Evolutionary conservation across 352 stramenopile species (phyloP), one percentile per base, ranked within the genome.

Genomic region (Achlya hypogyna): DNA sequence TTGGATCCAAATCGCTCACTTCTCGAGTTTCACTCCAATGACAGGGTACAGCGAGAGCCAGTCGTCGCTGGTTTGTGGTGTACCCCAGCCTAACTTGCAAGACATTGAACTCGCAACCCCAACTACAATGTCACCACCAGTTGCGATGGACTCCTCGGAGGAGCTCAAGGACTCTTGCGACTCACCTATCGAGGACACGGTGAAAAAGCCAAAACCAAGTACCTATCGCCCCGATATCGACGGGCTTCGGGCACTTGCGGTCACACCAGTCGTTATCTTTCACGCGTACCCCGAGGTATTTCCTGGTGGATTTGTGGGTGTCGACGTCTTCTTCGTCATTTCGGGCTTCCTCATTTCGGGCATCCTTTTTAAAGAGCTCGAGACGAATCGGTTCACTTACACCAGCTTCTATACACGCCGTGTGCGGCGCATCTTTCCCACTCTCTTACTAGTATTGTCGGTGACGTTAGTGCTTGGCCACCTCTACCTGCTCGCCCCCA

Each of bases 311-410:
- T 69, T 69, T 28, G 31, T 69, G 1, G 62, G 62, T 12, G 62
- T 69, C n/a, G 62, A 69, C 29, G 29, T 69, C 27, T 69, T 69
- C 47, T 69, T 69, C 18, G 62, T 69, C 8, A 69, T 69, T 16
- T 69, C 62, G 1, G 62, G 62, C 31, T 69, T 63, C 53, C 52
- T 69, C 47, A 69, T 69, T 22, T 69, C 62, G 2, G 47, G 62
- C 25, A 69, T 69, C 32, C 28, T 69, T 12, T 69, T 69, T 34
- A 69, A 69, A 29, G 49, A 69, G 38, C 35, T 51, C 25, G 22
- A 34, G 25, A 64, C 31, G 23, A 34, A 29, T 25, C 34, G 25
- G 40, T 69, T 69, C 28, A 63, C 62, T 43, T 69, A 69, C 32
- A n/a, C 28, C 10, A 51, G 22, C 47, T 69, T 69, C 27, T 69